phyloP scores from a whole-genome alignment of 2,329 filamentous ascomycete genomes.

The Macrophomina phaseolina region DNA sequence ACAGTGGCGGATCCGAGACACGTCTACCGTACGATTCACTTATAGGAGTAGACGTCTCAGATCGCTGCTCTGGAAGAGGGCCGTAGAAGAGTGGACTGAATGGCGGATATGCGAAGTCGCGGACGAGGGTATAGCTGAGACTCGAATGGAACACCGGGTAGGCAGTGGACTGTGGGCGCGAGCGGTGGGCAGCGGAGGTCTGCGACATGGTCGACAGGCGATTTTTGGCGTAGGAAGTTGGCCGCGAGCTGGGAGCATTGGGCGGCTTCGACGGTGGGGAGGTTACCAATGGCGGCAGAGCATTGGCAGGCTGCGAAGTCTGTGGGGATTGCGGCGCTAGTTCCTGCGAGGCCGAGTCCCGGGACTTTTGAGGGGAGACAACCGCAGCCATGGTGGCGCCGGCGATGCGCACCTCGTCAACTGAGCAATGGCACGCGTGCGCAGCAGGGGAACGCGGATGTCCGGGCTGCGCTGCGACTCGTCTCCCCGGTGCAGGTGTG shows the following conservation, averaged over 20 bases:
- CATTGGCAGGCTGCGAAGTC: conserved; percentile 44
- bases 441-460: conserved; percentile 7
- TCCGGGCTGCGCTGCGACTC: conserved; percentile 22
- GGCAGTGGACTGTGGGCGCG: conserved; percentile 79
- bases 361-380: conserved; percentile 40
- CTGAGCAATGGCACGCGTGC: conserved; percentile 7
- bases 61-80: conserved; percentile 79
- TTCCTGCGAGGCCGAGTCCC: conserved; percentile 32
- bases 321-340: conserved; percentile 31
- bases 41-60: conserved; percentile 81
- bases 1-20: conserved; percentile 78
- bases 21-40: conserved; percentile 72
- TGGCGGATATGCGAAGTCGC: conserved; percentile 91
- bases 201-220: conserved; percentile 84
- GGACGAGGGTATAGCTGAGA: conserved; percentile 84
- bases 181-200: conserved; percentile 67
- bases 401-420: conserved; percentile 9
- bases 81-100: conserved; percentile 92
- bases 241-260: conserved; percentile 65
- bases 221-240: conserved; percentile 68
- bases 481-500: conserved; percentile 5
- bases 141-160: conserved; percentile 86
- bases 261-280: conserved; percentile 54
- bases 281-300: conserved; percentile 58
- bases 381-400: conserved; percentile 44